Base-by-base conservation (phyloP, 306 rosid genomes). In the Prunus kanzakura region DNA sequence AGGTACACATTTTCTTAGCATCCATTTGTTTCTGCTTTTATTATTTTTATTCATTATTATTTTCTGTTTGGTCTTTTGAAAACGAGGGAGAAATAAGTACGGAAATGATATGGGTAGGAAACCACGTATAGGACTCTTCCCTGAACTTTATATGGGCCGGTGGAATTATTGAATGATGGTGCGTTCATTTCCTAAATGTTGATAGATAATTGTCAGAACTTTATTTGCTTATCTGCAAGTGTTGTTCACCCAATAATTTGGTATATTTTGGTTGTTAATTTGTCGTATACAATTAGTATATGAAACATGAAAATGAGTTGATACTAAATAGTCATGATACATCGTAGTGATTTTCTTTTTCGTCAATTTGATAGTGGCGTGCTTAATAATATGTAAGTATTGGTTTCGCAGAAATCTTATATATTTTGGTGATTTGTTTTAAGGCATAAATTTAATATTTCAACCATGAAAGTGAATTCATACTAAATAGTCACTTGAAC, bases 1-100 rank as follows among this genome's bases (percentile, higher is more conserved):
- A 85, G 97, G 98, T 87, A 54, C 45, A 11, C 2, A 1, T 13
- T 67, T 7, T 64, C 49, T n/a, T 38, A 8, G 49, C 45, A 23
- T 61, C 27, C 27, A 19, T 3, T 18, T 52, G 15, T 4, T 22
- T 20, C 7, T 27, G 72, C 15, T 47, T 47, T 47, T 47, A n/a
- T 30, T 30, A 62, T 27, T 60, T 23, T 15, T 23, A 11, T 60
- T 12, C 4, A 11, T 13, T 51, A 49, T 11, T 11, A 13, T 49
- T 49, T 66, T 66, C 52, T 23, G 30, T 20, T 4, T 54, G 58
- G 58, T 54, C 20, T 54, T 54, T 54, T 15, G 58, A 54, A 19
- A 18, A 54, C 20, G 9, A 20, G 27, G 29, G 29, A 56, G 14
- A 56, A 56, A 2, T 56, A n/a, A 56, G 27, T 56, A 8, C 12